phyloP scores from a whole-genome alignment of 106 monocot genomes.

The Triglochin maritima region DNA sequence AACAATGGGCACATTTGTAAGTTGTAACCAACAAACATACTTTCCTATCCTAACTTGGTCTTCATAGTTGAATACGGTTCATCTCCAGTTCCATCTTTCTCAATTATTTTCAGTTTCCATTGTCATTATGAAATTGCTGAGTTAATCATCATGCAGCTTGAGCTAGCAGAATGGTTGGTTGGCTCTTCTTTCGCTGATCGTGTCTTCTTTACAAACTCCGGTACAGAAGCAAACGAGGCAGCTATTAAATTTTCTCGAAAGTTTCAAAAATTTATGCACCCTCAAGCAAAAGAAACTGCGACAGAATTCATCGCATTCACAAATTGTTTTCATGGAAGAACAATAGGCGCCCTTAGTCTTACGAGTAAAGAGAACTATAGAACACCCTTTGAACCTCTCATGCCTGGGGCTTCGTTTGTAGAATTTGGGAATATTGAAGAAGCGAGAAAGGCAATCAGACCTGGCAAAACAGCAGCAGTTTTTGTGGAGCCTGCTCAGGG shows the following conservation, averaged over 20 bases:
- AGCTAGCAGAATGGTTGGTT: slow-evolving; percentile 64
- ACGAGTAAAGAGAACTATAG: slow-evolving; percentile 88
- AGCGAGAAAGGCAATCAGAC: slow-evolving; percentile 29
- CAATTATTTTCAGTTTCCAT: too few species aligned
- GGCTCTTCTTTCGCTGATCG: slow-evolving; percentile 85
- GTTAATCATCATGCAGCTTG: slow-evolving; percentile 28
- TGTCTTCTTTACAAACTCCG: slow-evolving; percentile 86
- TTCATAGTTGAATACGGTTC: too few species aligned
- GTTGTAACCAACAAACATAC: too few species aligned
- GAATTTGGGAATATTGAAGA: slow-evolving; percentile 71
- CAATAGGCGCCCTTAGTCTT: slow-evolving; percentile 80
- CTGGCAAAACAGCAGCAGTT: slow-evolving; percentile 80
- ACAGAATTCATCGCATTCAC: slow-evolving; percentile 75
- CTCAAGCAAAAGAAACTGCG: slow-evolving; percentile 24
- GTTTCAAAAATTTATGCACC: slow-evolving; percentile 39
- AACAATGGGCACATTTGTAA: too few species aligned
- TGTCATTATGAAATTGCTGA: too few species aligned
- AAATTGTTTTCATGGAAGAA: slow-evolving; percentile 89
- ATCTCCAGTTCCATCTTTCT: too few species aligned
- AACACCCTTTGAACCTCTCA: slow-evolving; percentile 76
- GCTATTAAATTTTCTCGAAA: slow-evolving; percentile 93
- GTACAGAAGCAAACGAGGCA: slow-evolving; percentile 98
- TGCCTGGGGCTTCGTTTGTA: slow-evolving; percentile 83
- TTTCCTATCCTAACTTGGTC: too few species aligned
- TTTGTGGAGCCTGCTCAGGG: slow-evolving; percentile 98